Evolutionary conservation across 108 stramenopile species (phyloP), one percentile per base, ranked within the genome.

Genomic region (Nannochloropsis gaditana): DNA sequence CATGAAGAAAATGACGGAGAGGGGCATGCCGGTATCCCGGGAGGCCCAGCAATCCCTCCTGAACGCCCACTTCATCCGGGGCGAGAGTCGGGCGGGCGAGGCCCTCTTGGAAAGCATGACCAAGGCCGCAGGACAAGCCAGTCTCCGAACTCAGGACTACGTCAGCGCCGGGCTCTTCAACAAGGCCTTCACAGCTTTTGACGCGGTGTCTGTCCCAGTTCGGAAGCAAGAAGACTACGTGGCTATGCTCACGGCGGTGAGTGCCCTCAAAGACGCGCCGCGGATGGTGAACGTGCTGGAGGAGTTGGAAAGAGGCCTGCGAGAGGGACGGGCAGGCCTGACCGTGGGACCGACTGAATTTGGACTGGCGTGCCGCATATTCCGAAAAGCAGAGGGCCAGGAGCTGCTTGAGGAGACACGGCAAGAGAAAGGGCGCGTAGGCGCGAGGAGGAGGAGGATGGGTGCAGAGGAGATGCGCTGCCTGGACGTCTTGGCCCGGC

Each of bases 201-300:
- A 73, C 59, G 59, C 59, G 15, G 19, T 73, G 19, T n/a, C n/a
- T 8, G 19, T n/a, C 8, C 59, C 59, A n/a, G 19, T 2, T 73
- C 59, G 59, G 59, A 15, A 73, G 59, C 15, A n/a, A n/a, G 59
- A 73, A n/a, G 59, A 73, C n/a, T 73, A 73, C 59, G 59, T n/a
- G n/a, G 59, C 59, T n/a, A n/a, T n/a, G 59, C 59, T 73, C 19
- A 6, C 3, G 3, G 59, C 59, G n/a, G 59, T n/a, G n/a, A 73
- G 19, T 15, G 59, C 59, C 8, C n/a, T 73, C 3, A 6, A 73
- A n/a, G 59, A 73, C 59, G 59, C 59, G 59, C 15, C 4, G n/a
- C 15, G 8, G 59, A n/a, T 73, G 59, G 59, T 2, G 59, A n/a
- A 73, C 4, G 59, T 73, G 6, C n/a, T 73, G 6, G 59, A 73